Conservation (phyloP, 495 filamentous ascomycete genomes). For the Tirmania nivea region DNA sequence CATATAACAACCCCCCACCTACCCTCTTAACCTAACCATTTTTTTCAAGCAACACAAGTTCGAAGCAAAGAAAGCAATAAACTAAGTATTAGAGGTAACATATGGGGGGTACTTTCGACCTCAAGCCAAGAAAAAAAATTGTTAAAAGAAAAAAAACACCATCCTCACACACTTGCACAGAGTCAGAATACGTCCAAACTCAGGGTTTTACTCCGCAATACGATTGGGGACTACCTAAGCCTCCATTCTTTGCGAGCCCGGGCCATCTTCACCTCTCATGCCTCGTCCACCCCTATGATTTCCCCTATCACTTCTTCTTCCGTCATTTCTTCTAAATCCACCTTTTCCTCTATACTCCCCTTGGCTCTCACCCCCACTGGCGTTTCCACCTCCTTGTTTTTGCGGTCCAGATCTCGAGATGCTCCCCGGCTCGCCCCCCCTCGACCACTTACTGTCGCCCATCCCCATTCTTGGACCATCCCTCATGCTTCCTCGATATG, state of each 20-base stretch:
- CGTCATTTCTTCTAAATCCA: conserved; percentile 30
- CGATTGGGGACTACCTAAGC: conserved; percentile 34
- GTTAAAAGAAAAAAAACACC: conserved; percentile 7
- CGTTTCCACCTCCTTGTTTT: not conserved
- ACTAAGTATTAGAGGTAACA: not conserved
- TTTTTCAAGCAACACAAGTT: too few species aligned
- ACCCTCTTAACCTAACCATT: too few species aligned
- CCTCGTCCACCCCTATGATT: conserved; percentile 27
- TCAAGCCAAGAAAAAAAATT: conserved; percentile 10
- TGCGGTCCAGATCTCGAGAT: not conserved
- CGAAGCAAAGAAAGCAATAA: too few species aligned
- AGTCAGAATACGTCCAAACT: conserved; percentile 12
- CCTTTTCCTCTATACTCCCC: conserved; percentile 45
- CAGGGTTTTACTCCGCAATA: conserved; percentile 28
- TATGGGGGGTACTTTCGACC: not conserved
- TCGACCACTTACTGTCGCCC: not conserved
- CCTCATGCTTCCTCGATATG: conserved; percentile 1
- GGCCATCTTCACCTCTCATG: conserved; percentile 18
- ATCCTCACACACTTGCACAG: conserved; percentile 20
- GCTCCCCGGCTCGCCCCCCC: conserved; percentile 1
- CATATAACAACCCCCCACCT: too few species aligned
- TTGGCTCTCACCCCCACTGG: conserved; percentile 29
- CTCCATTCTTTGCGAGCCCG: conserved; percentile 22
- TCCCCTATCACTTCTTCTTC: conserved; percentile 31
- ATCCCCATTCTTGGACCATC: conserved; percentile 1